These are phyloP conservation scores for Kodamaea sp. DNA, from an alignment of 1,139 yeast genomes.

Conservation along the genomic window DNA sequence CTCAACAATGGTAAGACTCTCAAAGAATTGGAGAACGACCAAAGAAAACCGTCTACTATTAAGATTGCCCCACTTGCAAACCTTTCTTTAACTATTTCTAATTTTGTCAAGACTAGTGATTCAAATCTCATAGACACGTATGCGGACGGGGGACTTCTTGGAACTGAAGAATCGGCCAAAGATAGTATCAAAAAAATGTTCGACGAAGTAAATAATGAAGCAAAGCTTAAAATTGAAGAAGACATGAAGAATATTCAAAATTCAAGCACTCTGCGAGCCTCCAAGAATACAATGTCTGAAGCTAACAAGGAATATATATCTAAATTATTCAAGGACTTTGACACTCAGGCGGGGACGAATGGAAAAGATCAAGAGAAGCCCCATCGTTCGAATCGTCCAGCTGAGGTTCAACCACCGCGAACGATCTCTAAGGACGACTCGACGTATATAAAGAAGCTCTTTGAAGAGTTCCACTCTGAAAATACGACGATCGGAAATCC, in stretches of 20 bases:
- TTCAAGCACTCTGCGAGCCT: conserved; percentile 4
- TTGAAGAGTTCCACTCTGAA: conserved; percentile 8
- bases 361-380: conserved; percentile 2
- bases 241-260: not conserved
- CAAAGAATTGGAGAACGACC: conserved; percentile 35
- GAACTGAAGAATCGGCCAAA: conserved; percentile 6
- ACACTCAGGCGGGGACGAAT: conserved; percentile 4
- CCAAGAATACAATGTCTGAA: conserved; percentile 5
- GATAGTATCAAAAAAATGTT: conserved; percentile 22
- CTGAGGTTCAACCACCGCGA: no score
- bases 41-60: conserved; percentile 12
- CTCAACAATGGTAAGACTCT: conserved; percentile 38
- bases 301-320: conserved; percentile 19
- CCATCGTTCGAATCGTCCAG: not conserved
- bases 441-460: conserved; percentile 10
- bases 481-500: not conserved
- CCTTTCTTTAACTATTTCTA: conserved; percentile 53
- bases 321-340: conserved; percentile 25
- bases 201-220: conserved; percentile 17
- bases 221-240: not conserved
- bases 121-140: conserved; percentile 53
- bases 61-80: conserved; percentile 51
- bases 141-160: conserved; percentile 28
- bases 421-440: conserved; percentile 5
- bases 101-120: conserved; percentile 47